Percentiles rank a stretch among this genome's conserved stretches.
Conservation (phyloP, 23 red algal species). For the Gracilaria domingensis region DNA sequence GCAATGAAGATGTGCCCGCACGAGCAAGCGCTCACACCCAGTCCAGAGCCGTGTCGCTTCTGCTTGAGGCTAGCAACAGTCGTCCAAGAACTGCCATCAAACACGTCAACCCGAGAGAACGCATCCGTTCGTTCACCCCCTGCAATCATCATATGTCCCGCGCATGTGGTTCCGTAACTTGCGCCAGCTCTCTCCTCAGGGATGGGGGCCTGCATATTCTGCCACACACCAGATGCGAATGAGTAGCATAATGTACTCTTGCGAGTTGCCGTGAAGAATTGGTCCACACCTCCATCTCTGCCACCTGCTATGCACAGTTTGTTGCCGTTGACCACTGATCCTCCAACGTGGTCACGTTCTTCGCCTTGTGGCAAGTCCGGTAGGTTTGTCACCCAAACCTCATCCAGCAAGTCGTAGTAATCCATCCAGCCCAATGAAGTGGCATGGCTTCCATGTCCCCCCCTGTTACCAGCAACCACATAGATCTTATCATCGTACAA, state of each 20-base stretch:
- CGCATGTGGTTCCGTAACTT: constrained; percentile 32
- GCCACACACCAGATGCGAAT: constrained; percentile 43
- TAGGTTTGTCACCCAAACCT: constrained; percentile 38
- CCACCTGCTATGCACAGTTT: constrained; percentile 76
- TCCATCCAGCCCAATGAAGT: constrained; percentile 61
- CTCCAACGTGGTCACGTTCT: constrained; percentile 65
- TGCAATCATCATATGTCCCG: constrained; percentile 62
- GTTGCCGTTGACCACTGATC: constrained; percentile 31
- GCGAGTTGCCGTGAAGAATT: constrained; percentile 51
- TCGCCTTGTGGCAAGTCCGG: constrained; percentile 43
- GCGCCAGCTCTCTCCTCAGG: constrained; percentile 45
- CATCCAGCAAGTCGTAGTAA: constrained; percentile 51
- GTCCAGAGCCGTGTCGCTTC: constrained; percentile 46
- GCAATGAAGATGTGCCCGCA: constrained; percentile 69
- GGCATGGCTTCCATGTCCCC: constrained; percentile 61
- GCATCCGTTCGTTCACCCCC: constrained; percentile 73
- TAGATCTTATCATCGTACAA: constrained; percentile 66
- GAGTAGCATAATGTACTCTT: constrained; percentile 42
- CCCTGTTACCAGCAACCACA: constrained; percentile 67
- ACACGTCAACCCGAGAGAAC: constrained; percentile 50
- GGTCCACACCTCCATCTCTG: constrained; percentile 27
- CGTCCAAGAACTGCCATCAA: constrained; percentile 40
- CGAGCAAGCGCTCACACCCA: constrained; percentile 41
- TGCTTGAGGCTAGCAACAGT: constrained; percentile 8
- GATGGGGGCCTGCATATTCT: constrained; percentile 45